Conservation (phyloP, 305 asterid genomes). For the Fraxinus xanthoxyloides region DNA sequence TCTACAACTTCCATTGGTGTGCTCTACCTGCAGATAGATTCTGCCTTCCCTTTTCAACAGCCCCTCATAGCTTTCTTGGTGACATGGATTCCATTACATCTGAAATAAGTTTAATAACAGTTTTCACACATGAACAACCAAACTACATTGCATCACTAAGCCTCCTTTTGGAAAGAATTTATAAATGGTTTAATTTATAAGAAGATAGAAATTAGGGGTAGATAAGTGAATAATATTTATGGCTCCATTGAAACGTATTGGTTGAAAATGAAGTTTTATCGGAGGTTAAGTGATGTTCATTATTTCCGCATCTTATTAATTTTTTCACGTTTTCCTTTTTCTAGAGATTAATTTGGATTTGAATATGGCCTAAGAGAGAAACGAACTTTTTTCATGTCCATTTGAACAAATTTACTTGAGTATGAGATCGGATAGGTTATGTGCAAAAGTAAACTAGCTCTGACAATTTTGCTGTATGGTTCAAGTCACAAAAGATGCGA, state of each 20-base stretch:
- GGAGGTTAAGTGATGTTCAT: background rate
- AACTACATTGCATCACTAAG: background rate
- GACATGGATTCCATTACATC: background rate
- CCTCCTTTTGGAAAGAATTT: background rate
- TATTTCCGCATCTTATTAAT: background rate
- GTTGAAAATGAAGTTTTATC: background rate
- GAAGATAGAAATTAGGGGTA: background rate
- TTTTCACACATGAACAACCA: background rate
- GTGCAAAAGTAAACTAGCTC: background rate
- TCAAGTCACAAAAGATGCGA: background rate
- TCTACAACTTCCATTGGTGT: background rate
- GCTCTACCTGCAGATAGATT: background rate
- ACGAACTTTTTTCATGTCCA: background rate
- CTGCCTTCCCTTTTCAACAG: background rate
- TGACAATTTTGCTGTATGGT: background rate
- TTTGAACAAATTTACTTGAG: background rate
- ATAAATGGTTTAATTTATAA: background rate
- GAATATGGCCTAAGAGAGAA: background rate
- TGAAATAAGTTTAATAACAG: background rate
- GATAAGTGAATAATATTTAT: background rate
- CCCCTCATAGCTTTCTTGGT: background rate
- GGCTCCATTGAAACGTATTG: background rate
- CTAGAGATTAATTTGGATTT: background rate
- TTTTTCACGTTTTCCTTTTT: background rate
- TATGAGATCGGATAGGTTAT: background rate